These are phyloP conservation scores for Alternaria brassicae DNA, from an alignment of 2,329 filamentous ascomycete species.

Conservation along the genomic window DNA sequence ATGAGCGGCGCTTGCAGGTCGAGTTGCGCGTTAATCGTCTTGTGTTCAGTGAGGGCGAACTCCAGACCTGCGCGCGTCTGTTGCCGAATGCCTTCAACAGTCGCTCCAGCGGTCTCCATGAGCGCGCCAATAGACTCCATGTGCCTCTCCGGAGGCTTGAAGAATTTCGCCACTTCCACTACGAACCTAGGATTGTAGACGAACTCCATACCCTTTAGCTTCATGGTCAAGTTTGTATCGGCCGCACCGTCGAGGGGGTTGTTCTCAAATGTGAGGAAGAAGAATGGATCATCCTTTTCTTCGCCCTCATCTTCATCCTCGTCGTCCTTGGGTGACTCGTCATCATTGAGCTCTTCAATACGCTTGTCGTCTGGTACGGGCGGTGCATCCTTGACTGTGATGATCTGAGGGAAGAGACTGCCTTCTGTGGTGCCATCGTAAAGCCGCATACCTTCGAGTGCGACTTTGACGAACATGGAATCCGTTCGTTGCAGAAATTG, in stretches of 20 bases:
- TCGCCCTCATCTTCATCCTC: slow-evolving; percentile 54
- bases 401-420: slow-evolving; percentile 92
- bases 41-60: slow-evolving; percentile 96
- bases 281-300: slow-evolving; percentile 77
- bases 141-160: slow-evolving; percentile 92
- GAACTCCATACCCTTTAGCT: slow-evolving; percentile 93
- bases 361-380: slow-evolving; percentile 59
- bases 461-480: slow-evolving; percentile 86
- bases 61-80: slow-evolving; percentile 95
- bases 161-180: slow-evolving; percentile 90
- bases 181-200: slow-evolving; percentile 97
- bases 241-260: slow-evolving; percentile 93
- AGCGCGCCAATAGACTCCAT: slow-evolving; percentile 98
- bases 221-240: slow-evolving; percentile 87
- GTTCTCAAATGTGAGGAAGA: slow-evolving; percentile 90
- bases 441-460: slow-evolving; percentile 88
- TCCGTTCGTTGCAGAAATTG: slow-evolving; percentile 90
- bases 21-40: slow-evolving; percentile 94
- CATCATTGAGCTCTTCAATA: slow-evolving; percentile 58
- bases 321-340: slow-evolving; percentile 55
- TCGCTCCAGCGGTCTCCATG: slow-evolving; percentile 94
- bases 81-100: slow-evolving; percentile 91
- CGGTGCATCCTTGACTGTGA: slow-evolving; percentile 89
- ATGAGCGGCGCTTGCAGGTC: slow-evolving; percentile 96
- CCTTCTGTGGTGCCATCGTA: slow-evolving; percentile 95